phyloP scores from a whole-genome alignment of 768 basidiomycete genomes.

The Suillus hirtellus region DNA sequence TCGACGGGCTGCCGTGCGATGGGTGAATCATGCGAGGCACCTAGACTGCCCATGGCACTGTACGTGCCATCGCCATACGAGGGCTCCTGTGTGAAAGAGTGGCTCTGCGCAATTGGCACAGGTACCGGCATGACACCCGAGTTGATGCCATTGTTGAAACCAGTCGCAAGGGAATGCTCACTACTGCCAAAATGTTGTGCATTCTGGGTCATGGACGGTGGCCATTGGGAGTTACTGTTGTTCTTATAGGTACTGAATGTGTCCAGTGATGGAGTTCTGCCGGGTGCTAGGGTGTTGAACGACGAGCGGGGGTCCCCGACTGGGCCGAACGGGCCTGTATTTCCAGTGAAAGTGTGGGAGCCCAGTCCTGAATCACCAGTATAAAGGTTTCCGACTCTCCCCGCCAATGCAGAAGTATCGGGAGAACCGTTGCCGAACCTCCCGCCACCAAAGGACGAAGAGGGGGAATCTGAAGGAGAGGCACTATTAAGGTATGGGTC shows the following conservation, averaged over 20 bases:
- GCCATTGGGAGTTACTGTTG: slow-evolving; percentile 39
- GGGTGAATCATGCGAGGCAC: slow-evolving; percentile 24
- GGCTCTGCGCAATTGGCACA: slow-evolving; percentile 23
- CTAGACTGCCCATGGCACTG: slow-evolving; percentile 23
- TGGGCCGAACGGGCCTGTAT: slow-evolving; percentile 38
- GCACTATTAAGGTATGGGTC: slow-evolving; percentile 53
- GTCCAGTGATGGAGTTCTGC: slow-evolving; percentile 38
- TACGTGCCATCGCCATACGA: slow-evolving; percentile 25
- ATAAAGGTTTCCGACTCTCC: slow-evolving; percentile 42
- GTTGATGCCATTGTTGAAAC: slow-evolving; percentile 22
- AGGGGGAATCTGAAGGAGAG: slow-evolving; percentile 68
- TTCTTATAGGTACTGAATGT: slow-evolving; percentile 37
- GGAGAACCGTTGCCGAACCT: slow-evolving; percentile 69
- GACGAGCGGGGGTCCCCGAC: slow-evolving; percentile 39
- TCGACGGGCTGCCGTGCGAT: slow-evolving; percentile 25
- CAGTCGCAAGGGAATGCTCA: slow-evolving; percentile 28
- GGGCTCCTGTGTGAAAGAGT: slow-evolving; percentile 28
- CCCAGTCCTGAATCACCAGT: slow-evolving; percentile 38
- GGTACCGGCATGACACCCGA: slow-evolving; percentile 21
- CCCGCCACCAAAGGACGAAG: slow-evolving; percentile 67
- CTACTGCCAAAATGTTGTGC: slow-evolving; percentile 22
- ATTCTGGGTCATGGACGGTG: slow-evolving; percentile 26
- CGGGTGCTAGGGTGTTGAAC: slow-evolving; percentile 34
- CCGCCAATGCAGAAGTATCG: slow-evolving; percentile 59
- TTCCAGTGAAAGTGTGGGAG: slow-evolving; percentile 31